Base-by-base conservation (phyloP, 2,329 filamentous ascomycete genomes). In the Westerdykella ornata region DNA sequence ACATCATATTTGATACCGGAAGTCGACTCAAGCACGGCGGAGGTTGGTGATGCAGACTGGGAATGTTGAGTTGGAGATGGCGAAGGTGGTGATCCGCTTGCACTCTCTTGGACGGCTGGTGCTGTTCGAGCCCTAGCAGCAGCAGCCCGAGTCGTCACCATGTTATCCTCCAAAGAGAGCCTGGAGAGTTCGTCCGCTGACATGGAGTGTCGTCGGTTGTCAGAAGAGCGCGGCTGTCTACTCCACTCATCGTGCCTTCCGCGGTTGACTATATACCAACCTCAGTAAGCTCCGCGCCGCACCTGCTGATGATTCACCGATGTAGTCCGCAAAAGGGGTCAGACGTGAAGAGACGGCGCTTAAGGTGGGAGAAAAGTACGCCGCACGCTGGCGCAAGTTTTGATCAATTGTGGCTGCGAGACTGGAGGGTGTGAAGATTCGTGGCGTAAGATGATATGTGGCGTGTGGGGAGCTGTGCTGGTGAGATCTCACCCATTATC, bases 91-190 rank as follows among this genome's bases (percentile, higher is more conserved):
- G 45, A 37, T 15, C 8, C 33, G 29, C 15, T 31, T 11, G 36
- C 34, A 6, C 17, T 26, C 30, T 45, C 41, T 26, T 26, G 22
- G 8, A 8, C 22, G 7, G 37, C 36, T 18, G 44, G 51, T 44
- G 49, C 38, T 42, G 46, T 53, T 44, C 50, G 48, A 48, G 52
- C 57, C 47, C 50, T 59, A 45, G 57, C 59, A 40, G 61, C 59
- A 37, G 56, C 50, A 46, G 61, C 56, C 48, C 61, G 57, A 56
- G 62, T 64, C 37, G 57, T 66, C 46, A 66, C 61, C 62, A 66
- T 66, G 17, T 48, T 51, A 47, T 62, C 60, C 45, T 52, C 53
- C n/a, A 66, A 49, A 44, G 60, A 60, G 45, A 66, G 58, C 46
- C 59, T 60, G 30, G 59, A 62, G 35, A 66, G 57, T 38, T 57